A percentile compares a stretch with the other conserved stretches of the same genome.
Conservation (phyloP, 306 rosid species). For the Cucurbita pepo region DNA sequence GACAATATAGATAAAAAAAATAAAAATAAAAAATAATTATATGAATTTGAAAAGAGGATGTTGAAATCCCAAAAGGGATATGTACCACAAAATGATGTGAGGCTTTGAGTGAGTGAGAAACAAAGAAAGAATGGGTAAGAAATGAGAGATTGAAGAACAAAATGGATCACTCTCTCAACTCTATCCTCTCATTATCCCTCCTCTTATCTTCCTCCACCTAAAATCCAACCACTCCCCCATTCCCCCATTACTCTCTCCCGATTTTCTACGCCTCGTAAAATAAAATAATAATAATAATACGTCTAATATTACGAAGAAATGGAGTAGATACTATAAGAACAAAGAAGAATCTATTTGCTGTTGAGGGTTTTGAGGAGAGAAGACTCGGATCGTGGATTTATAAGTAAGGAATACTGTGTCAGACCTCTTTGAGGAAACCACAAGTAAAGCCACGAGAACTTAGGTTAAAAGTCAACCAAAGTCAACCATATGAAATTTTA, state of each 20-base stretch:
- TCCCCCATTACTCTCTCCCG: not conserved
- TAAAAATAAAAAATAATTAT: not conserved
- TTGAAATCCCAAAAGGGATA: not conserved
- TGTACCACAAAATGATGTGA: constrained; percentile 3
- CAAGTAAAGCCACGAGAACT: too few relatives aligned
- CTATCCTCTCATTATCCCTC: not conserved
- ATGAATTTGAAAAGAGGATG: not conserved
- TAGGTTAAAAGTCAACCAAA: too few relatives aligned
- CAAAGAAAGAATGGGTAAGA: not conserved
- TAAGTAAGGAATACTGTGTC: too few relatives aligned
- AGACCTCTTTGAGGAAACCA: too few relatives aligned
- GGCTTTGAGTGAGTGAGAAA: not conserved
- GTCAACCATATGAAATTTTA: too few relatives aligned
- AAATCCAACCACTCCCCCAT: not conserved
- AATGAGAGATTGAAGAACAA: not conserved
- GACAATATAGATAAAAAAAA: not conserved
- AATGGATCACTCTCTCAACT: not conserved
- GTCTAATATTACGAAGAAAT: too few relatives aligned
- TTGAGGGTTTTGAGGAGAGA: too few relatives aligned
- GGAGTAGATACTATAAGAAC: too few relatives aligned
- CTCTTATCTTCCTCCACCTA: not conserved
- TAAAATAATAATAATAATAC: too few relatives aligned
- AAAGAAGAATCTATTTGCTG: too few relatives aligned
- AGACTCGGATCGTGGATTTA: too few relatives aligned
- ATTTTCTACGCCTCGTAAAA: too few relatives aligned